A percentile compares a stretch with the other conserved stretches of the same genome.
These are phyloP conservation scores for Dioscorea alata DNA, from an alignment of 106 monocot species.

Conservation along the genomic window DNA sequence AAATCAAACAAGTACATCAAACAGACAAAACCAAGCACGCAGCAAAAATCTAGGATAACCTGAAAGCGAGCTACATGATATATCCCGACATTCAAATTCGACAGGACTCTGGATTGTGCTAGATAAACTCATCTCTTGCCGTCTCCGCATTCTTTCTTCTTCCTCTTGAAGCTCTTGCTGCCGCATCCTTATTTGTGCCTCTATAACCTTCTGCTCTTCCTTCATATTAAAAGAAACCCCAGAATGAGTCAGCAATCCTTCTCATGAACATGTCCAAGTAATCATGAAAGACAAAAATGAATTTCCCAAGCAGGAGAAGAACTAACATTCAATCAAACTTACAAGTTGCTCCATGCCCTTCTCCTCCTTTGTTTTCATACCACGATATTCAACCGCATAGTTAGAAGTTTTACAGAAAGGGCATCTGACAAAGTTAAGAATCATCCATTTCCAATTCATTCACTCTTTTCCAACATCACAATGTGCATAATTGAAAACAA, in stretches of 20 bases:
- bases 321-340: conserved; percentile 18
- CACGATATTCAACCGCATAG: conserved; percentile 83
- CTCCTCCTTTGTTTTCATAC: conserved; percentile 77
- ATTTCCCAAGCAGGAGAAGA: not conserved
- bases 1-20: too few species aligned
- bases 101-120: conserved; percentile 16
- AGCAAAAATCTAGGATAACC: conserved; percentile 3
- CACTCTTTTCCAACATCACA: too few species aligned
- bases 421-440: conserved; percentile 58
- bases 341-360: conserved; percentile 82
- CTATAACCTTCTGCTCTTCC: conserved; percentile 91
- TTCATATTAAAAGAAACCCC: conserved; percentile 1
- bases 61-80: conserved; percentile 29
- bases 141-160: conserved; percentile 53
- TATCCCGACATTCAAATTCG: conserved; percentile 39
- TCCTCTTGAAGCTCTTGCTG: conserved; percentile 61
- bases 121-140: conserved; percentile 32
- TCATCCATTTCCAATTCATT: not conserved
- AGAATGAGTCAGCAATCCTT: too few species aligned
- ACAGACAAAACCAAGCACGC: too few species aligned
- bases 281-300: too few species aligned
- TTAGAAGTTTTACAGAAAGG: conserved; percentile 88
- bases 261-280: too few species aligned
- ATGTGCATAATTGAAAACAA: too few species aligned
- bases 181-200: conserved; percentile 82